Evolutionary conservation across 805 yeast species (phyloP), one percentile per base, ranked within the genome.

Genomic region (Metschnikowia santaceciliae): DNA sequence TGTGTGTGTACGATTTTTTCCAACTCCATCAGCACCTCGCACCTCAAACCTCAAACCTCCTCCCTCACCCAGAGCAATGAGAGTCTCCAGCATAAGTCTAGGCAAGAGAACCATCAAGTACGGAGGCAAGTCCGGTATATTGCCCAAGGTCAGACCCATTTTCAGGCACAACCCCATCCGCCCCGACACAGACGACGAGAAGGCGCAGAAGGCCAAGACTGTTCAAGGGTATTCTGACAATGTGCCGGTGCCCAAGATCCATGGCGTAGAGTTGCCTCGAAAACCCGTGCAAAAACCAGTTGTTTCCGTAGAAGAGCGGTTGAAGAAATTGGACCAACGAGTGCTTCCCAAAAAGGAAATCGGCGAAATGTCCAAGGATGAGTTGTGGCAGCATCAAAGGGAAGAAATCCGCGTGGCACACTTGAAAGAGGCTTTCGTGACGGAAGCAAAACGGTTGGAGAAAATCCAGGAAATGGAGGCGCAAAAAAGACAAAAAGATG

Each of bases 131-230:
- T 84, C 92, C 45, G 97, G 97, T 65, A 75, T 88, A 46, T 76
- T 91, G 56, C 97, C 97, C 44, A 75, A 71, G 49, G 83, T 88
- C 8, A 83, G 96, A 61, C 81, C 84, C 37, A 82, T 89, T 32
- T 81, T 91, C 70, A 87, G 83, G 60, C 54, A 64, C 17, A 79
- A 80, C 49, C 88, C 90, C 4, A 74, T 77, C 44, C 77, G 78
- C 55, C 84, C 82, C 32, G 63, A 73, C 53, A 77, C 76, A 54
- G 78, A 57, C 13, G 61, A 72, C 32, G 76, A 74, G 50, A 40
- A 54, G 50, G 77, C 73, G 15, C 74, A 76, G 37, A 78, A 77
- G 47, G 54, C 68, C 33, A 69, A 76, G 34, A 78, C 81, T 17
- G 76, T 69, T 49, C 74, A 69, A 54, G 91, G 90, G 13, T 88